Evolutionary conservation across 1,139 yeast species (phyloP).

Genomic region (Arxiozyma slooffiae): DNA sequence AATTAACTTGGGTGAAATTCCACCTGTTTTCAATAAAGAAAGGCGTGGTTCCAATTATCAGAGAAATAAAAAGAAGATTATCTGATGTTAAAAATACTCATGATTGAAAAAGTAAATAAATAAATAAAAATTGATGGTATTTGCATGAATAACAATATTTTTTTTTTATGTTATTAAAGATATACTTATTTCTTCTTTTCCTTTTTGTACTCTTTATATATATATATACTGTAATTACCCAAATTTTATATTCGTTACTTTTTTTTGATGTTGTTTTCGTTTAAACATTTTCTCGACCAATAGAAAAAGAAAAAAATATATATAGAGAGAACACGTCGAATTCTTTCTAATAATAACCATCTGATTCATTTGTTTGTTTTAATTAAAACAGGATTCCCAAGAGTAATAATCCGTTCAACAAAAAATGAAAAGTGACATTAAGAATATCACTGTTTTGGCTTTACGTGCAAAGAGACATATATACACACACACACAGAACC

Average conservation of each 20-base stretch:
- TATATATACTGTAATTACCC: too few species aligned
- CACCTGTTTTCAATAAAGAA: slow-evolving; percentile 34
- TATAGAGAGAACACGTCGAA: not conserved
- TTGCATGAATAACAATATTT: too few species aligned
- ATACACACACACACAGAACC: too few species aligned
- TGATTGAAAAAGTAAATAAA: not conserved
- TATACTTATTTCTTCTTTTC: not conserved
- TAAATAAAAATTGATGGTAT: too few species aligned
- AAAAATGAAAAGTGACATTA: too few species aligned
- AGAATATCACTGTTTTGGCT: too few species aligned
- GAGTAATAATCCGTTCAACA: too few species aligned
- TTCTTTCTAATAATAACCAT: not conserved
- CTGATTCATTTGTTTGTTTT: not conserved
- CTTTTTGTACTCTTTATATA: too few species aligned
- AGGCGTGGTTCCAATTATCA: slow-evolving; percentile 40
- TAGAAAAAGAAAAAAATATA: too few species aligned
- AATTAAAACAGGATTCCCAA: not conserved
- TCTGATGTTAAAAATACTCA: slow-evolving; percentile 14
- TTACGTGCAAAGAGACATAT: too few species aligned
- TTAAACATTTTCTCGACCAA: too few species aligned
- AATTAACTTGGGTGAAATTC: slow-evolving; percentile 36
- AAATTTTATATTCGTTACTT: not conserved
- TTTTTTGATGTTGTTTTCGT: not conserved
- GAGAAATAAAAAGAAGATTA: slow-evolving; percentile 32
- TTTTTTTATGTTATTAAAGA: not conserved